Conservation (phyloP, 2,329 filamentous ascomycete species). For the Didymella segeticola region DNA sequence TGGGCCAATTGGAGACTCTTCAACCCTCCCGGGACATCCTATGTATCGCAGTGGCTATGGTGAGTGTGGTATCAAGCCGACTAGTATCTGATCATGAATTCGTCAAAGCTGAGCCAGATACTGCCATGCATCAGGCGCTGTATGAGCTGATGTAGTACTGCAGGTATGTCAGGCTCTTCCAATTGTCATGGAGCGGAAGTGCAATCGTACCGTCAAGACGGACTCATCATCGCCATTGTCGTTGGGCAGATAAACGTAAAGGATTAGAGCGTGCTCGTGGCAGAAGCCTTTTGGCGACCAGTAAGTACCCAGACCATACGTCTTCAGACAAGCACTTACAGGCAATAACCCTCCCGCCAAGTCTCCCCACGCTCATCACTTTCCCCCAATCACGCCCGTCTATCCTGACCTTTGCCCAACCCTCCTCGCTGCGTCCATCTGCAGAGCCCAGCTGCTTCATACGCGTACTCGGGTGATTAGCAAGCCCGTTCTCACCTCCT, state of each 20-base stretch:
- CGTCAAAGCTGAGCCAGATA: neutral
- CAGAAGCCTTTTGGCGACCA: constrained; percentile 64
- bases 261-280: constrained; percentile 78
- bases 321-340: constrained; percentile 60
- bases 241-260: constrained; percentile 81
- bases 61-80: constrained; percentile 15
- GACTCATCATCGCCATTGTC: constrained; percentile 74
- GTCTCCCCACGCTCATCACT: constrained; percentile 88
- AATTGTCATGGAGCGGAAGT: neutral
- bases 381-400: constrained; percentile 94
- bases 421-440: constrained; percentile 73
- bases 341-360: constrained; percentile 91
- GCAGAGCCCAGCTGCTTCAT: constrained; percentile 68
- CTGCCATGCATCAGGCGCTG: constrained; percentile 44
- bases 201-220: constrained; percentile 70
- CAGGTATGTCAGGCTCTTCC: neutral
- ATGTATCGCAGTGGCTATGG: no score
- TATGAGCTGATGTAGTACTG: constrained; percentile 68
- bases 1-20: no score
- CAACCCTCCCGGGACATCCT: no score
- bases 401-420: constrained; percentile 88
- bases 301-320: neutral
- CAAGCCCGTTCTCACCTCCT: constrained; percentile 69
- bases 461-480: constrained; percentile 80
- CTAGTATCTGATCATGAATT: constrained; percentile 20